Conservation (phyloP, 23 red algal genomes). For the Gracilaria caudata region DNA sequence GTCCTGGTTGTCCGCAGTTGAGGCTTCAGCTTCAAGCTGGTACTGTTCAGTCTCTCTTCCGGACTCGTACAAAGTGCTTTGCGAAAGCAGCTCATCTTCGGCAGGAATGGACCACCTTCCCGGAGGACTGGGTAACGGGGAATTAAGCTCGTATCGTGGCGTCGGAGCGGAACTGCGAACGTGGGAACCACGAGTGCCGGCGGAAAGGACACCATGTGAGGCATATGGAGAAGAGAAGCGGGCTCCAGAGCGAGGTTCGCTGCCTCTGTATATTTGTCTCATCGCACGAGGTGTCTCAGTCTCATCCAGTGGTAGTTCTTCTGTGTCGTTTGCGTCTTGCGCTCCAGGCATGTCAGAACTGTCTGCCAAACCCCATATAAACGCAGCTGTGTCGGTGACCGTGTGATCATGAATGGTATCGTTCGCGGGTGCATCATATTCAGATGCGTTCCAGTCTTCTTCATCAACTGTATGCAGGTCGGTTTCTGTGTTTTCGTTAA, state of each 20-base stretch:
- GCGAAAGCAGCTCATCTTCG: background rate
- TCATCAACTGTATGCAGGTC: slow-evolving; percentile 21
- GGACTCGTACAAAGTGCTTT: background rate
- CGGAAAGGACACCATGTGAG: background rate
- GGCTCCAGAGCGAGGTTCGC: background rate
- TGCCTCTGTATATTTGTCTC: background rate
- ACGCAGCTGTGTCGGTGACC: slow-evolving; percentile 12
- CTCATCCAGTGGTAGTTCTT: background rate
- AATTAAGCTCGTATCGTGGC: background rate
- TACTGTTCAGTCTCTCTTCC: background rate
- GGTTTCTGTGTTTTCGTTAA: slow-evolving; percentile 8
- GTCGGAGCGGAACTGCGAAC: background rate
- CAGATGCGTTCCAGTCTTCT: slow-evolving; percentile 25
- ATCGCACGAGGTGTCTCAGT: background rate
- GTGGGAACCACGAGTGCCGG: background rate
- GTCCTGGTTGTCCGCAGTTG: background rate
- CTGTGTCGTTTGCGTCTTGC: background rate
- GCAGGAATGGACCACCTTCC: background rate
- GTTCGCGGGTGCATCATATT: background rate
- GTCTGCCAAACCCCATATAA: slow-evolving; percentile 8
- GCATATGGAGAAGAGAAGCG: background rate
- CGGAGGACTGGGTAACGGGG: background rate
- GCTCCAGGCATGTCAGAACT: background rate
- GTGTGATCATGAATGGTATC: background rate
- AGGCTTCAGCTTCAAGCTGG: background rate